phyloP scores from a whole-genome alignment of 2,329 filamentous ascomycete species.

The Teratosphaeria gauchensis region DNA sequence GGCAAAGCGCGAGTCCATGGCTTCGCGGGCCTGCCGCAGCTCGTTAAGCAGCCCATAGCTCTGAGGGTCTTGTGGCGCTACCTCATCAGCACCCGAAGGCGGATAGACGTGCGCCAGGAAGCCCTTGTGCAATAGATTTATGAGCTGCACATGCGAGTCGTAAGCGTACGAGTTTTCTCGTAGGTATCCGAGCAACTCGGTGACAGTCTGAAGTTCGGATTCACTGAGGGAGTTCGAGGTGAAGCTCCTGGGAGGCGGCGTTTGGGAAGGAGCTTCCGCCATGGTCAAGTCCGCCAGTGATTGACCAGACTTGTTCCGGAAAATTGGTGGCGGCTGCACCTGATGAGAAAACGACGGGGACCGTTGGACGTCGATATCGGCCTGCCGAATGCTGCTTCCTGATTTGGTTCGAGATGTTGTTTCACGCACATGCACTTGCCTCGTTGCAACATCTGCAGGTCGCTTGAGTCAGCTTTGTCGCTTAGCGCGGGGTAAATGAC shows the following conservation, averaged over 20 bases:
- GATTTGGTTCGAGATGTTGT: conserved; percentile 27
- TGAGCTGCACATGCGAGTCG: conserved; percentile 38
- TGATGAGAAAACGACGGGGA: conserved; percentile 16
- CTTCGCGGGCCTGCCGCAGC: conserved; percentile 43
- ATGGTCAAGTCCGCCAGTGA: conserved; percentile 38
- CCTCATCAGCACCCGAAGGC: conserved; percentile 12
- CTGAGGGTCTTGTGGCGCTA: conserved; percentile 23
- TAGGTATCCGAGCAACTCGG: conserved; percentile 34
- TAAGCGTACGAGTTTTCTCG: conserved; percentile 41
- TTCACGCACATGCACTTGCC: conserved; percentile 34
- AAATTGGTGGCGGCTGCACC: conserved; percentile 14
- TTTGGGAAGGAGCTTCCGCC: conserved; percentile 36
- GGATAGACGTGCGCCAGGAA: conserved; percentile 31
- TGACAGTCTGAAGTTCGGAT: conserved; percentile 34
- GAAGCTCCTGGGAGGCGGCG: conserved; percentile 33
- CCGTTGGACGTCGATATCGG: conserved; percentile 17
- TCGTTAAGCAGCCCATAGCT: conserved; percentile 37
- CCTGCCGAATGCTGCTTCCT: conserved; percentile 17
- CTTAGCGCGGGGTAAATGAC: not conserved
- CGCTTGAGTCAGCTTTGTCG: conserved; percentile 1
- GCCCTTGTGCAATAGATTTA: conserved; percentile 40
- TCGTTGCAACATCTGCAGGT: conserved; percentile 35
- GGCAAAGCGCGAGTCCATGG: conserved; percentile 55
- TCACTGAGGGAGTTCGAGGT: conserved; percentile 33
- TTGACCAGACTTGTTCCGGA: conserved; percentile 32